Evolutionary conservation across 1,284 basidiomycete species (phyloP).

Genomic region (Boletellus deceptivus): DNA sequence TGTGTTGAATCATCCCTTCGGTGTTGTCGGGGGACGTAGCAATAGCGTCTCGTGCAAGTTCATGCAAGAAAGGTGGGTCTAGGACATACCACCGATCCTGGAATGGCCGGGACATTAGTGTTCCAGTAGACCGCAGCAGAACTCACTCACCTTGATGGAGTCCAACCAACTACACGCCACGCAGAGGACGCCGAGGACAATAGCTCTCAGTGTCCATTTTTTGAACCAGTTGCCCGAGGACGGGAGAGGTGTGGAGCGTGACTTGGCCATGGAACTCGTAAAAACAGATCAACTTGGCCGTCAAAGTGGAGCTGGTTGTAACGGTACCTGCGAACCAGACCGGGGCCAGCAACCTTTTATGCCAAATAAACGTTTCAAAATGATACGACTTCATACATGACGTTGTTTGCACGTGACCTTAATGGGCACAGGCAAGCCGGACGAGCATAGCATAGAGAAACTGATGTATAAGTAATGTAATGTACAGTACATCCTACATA

Average conservation of each 20-base stretch:
- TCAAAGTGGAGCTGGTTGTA: not conserved
- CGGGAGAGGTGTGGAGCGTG: not conserved
- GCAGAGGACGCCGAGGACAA: constrained; percentile 40
- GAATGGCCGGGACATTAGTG: not conserved
- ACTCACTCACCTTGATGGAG: constrained; percentile 48
- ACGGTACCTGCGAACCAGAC: no score
- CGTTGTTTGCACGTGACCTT: not conserved
- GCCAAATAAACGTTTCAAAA: not conserved
- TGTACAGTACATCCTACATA: constrained; percentile 34
- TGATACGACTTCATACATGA: not conserved
- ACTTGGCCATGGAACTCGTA: constrained; percentile 18
- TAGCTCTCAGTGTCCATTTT: constrained; percentile 50
- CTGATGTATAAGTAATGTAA: constrained; percentile 32
- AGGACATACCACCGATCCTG: constrained; percentile 70
- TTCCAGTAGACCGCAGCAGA: not conserved
- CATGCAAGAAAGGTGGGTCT: constrained; percentile 62
- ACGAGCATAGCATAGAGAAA: not conserved
- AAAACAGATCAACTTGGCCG: not conserved
- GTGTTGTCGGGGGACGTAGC: constrained; percentile 60
- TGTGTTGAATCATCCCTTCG: constrained; percentile 70
- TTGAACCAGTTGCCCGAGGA: constrained; percentile 10
- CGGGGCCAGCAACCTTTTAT: not conserved
- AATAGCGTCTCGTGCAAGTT: constrained; percentile 71
- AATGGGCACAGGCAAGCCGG: no score
- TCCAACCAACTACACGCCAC: constrained; percentile 51